Conservation (phyloP, 805 yeast species). For the Pichia paraexigua region DNA sequence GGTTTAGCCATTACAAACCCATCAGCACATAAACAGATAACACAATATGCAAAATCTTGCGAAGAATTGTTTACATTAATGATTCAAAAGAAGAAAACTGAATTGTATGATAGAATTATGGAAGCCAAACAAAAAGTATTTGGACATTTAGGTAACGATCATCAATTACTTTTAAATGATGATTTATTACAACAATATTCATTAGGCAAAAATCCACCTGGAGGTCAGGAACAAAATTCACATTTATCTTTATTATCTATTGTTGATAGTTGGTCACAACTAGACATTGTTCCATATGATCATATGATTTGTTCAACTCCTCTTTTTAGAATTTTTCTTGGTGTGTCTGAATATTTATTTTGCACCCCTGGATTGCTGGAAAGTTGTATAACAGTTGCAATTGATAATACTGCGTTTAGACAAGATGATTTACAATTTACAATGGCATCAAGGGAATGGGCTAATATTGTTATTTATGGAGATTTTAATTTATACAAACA, state of each 20-base stretch:
- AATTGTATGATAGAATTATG: slow-evolving; percentile 47
- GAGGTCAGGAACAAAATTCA: slow-evolving; percentile 68
- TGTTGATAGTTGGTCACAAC: slow-evolving; percentile 86
- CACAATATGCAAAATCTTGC: slow-evolving; percentile 80
- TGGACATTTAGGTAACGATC: slow-evolving; percentile 49
- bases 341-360: slow-evolving; percentile 88
- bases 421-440: slow-evolving; percentile 90
- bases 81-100: slow-evolving; percentile 58
- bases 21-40: slow-evolving; percentile 82
- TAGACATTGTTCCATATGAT: slow-evolving; percentile 86
- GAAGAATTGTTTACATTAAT: slow-evolving; percentile 78
- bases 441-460: slow-evolving; percentile 85
- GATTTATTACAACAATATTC: slow-evolving; percentile 72
- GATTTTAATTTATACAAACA: slow-evolving; percentile 63
- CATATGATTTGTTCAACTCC: slow-evolving; percentile 98
- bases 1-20: slow-evolving; percentile 96
- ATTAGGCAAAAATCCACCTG: slow-evolving; percentile 62
- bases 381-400: slow-evolving; percentile 65
- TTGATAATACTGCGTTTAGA: slow-evolving; percentile 59
- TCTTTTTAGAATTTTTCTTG: slow-evolving; percentile 80
- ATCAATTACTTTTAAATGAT: slow-evolving; percentile 67
- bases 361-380: slow-evolving; percentile 80
- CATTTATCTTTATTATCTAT: slow-evolving; percentile 84
- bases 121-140: slow-evolving; percentile 73
- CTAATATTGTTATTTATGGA: slow-evolving; percentile 68